Evolutionary conservation across 164 flowering plant genomes (phyloP).

Genomic region (Umbilicus rupestris): DNA sequence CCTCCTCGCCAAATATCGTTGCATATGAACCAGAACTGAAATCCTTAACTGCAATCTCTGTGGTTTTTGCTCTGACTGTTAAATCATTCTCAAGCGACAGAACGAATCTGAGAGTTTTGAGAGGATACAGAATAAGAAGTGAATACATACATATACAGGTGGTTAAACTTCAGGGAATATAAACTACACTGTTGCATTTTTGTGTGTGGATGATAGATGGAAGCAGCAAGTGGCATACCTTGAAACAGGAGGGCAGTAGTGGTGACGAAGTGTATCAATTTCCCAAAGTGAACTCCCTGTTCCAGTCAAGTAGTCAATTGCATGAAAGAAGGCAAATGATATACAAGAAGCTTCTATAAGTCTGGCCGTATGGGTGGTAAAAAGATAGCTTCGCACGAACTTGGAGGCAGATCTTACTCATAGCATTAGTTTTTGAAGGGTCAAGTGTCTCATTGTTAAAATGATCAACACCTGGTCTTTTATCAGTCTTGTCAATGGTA

Average conservation of each 20-base stretch:
- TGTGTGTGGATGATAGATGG: neutral
- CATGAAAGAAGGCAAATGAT: neutral
- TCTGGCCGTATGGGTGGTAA: neutral
- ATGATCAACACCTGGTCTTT: constrained; percentile 53
- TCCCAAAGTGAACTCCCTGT: constrained; percentile 98
- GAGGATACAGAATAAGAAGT: neutral
- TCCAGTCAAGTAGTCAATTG: constrained; percentile 5
- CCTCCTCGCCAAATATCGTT: constrained; percentile 78
- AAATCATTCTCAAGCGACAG: constrained; percentile 76
- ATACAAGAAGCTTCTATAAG: neutral
- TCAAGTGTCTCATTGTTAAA: constrained; percentile 57
- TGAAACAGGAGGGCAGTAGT: constrained; percentile 89
- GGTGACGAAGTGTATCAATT: constrained; percentile 80
- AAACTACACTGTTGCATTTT: neutral
- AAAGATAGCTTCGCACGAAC: neutral
- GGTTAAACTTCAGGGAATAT: no score
- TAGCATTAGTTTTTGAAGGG: constrained; percentile 64
- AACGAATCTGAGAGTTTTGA: constrained; percentile 44
- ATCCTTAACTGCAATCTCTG: constrained; percentile 64
- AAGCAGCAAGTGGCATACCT: constrained; percentile 29
- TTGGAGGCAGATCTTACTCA: constrained; percentile 44
- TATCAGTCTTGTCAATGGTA: constrained; percentile 14
- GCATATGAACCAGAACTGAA: constrained; percentile 88
- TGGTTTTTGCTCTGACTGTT: constrained; percentile 69
- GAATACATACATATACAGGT: neutral